A percentile compares a stretch with the other conserved stretches of the same genome.
Conservation (phyloP, 2,329 filamentous ascomycete genomes). For the Claviceps lovelessii region DNA sequence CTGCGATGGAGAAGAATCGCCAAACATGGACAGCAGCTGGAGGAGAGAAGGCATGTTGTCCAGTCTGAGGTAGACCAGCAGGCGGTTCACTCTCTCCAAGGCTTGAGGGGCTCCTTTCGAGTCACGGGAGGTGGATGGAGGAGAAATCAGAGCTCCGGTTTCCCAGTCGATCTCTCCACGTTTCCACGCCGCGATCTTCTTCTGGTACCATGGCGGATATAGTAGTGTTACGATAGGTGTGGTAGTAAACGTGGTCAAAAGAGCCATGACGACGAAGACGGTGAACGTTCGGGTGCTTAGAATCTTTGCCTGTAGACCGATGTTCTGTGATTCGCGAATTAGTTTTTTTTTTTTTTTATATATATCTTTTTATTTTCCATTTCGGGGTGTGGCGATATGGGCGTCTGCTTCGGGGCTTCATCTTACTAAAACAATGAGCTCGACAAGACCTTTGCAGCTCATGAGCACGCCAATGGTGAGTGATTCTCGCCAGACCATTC, state of each 20-base stretch:
- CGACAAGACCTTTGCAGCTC: slow-evolving; percentile 93
- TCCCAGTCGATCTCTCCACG: slow-evolving; percentile 85
- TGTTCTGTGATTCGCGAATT: slow-evolving; percentile 29
- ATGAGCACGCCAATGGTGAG: slow-evolving; percentile 79
- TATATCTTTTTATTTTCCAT: too few relatives aligned
- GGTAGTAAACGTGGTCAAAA: slow-evolving; percentile 72
- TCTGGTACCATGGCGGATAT: slow-evolving; percentile 53
- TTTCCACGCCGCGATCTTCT: slow-evolving; percentile 43
- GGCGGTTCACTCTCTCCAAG: slow-evolving; percentile 34
- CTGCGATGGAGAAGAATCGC: slow-evolving; percentile 26
- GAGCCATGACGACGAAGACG: slow-evolving; percentile 88
- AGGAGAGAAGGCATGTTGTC: slow-evolving; percentile 75
- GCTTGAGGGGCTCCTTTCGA: slow-evolving; percentile 1
- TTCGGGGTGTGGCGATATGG: too few relatives aligned
- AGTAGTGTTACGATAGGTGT: slow-evolving; percentile 60
- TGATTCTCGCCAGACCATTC: slow-evolving; percentile 79
- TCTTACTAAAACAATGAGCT: slow-evolving; percentile 79
- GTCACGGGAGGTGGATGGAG: slow-evolving; percentile 6
- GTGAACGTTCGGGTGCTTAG: slow-evolving; percentile 72
- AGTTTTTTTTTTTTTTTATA: background rate
- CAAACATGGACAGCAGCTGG: slow-evolving; percentile 67
- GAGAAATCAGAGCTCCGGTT: slow-evolving; percentile 11
- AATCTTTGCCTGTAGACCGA: slow-evolving; percentile 72
- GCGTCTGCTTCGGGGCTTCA: background rate
- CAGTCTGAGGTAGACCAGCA: slow-evolving; percentile 70